A percentile compares a stretch with the other conserved stretches of the same genome.
These are phyloP conservation scores for Lathyrus aphaca DNA, from an alignment of 306 rosid species.

Conservation along the genomic window DNA sequence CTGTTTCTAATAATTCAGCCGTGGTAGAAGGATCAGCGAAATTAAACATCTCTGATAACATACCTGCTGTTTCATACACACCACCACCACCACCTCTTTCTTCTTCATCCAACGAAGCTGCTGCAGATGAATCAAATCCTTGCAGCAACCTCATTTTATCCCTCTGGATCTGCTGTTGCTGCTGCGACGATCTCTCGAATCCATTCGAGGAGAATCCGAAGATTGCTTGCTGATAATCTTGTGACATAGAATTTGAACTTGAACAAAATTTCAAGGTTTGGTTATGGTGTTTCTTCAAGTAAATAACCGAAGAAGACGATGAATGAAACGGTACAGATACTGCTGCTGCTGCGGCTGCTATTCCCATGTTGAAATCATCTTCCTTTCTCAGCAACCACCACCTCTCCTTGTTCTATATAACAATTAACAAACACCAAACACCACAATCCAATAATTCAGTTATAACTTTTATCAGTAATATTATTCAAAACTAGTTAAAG, in stretches of 20 bases:
- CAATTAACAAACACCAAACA: too few species aligned
- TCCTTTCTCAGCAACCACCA: constrained; percentile 15
- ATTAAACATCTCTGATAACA: constrained; percentile 93
- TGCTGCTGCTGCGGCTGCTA: constrained; percentile 51
- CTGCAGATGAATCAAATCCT: constrained; percentile 51
- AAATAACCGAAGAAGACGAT: background rate
- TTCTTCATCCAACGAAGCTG: background rate
- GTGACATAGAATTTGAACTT: constrained; percentile 81
- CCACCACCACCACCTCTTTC: constrained; percentile 61
- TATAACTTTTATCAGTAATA: constrained; percentile 17
- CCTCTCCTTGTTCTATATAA: constrained; percentile 1
- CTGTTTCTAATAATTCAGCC: constrained; percentile 57
- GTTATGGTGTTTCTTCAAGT: constrained; percentile 3
- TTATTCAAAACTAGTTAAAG: background rate
- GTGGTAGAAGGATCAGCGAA: constrained; percentile 50
- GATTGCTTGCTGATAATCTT: constrained; percentile 78
- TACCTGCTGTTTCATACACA: constrained; percentile 47
- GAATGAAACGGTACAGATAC: constrained; percentile 36
- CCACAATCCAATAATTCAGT: constrained; percentile 27
- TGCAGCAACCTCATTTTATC: constrained; percentile 59
- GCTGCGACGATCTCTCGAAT: constrained; percentile 66
- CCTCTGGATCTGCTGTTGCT: constrained; percentile 69
- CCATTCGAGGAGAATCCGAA: constrained; percentile 70
- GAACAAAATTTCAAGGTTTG: background rate
- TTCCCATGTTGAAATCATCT: constrained; percentile 63